A percentile compares a stretch with the other conserved stretches of the same genome.
These are phyloP conservation scores for Ganoderma sinense DNA, from an alignment of 1,284 basidiomycete species.

Conservation along the genomic window DNA sequence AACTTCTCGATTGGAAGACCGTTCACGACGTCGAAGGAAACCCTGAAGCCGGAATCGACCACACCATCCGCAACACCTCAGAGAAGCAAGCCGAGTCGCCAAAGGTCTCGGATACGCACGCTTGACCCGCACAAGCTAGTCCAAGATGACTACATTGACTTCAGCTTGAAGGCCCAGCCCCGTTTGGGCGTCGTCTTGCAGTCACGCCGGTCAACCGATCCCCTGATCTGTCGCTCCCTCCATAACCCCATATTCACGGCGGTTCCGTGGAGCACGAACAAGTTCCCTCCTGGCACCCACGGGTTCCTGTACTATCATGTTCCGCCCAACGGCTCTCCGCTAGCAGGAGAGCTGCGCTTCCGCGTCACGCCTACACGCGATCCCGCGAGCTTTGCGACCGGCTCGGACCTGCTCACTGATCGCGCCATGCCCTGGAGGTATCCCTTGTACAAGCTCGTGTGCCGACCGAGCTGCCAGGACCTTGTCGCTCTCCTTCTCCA, in stretches of 20 bases:
- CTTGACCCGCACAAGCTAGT: constrained; percentile 27
- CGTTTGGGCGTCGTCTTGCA: background rate
- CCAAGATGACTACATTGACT: constrained; percentile 37
- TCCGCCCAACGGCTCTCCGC: background rate
- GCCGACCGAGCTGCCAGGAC: too few relatives aligned
- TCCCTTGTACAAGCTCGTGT: too few relatives aligned
- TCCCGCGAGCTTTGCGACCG: background rate
- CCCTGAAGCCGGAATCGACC: too few relatives aligned
- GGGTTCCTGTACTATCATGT: background rate
- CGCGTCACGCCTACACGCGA: background rate
- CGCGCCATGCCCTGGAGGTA: background rate
- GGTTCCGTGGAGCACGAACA: background rate
- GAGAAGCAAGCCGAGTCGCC: too few relatives aligned
- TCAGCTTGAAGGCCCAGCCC: constrained; percentile 14
- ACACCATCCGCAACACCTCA: too few relatives aligned
- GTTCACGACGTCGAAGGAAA: too few relatives aligned
- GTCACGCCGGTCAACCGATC: too few relatives aligned
- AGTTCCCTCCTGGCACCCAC: background rate
- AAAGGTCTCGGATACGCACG: constrained; percentile 27
- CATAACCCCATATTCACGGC: background rate
- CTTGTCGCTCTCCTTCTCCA: background rate
- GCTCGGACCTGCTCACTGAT: background rate
- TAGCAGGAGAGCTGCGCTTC: background rate
- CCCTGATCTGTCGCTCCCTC: too few relatives aligned
- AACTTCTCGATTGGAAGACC: too few relatives aligned